Conservation (phyloP, 225 moss, liverwort and hornwort genomes). For the Pseudoscleropodium purum region DNA sequence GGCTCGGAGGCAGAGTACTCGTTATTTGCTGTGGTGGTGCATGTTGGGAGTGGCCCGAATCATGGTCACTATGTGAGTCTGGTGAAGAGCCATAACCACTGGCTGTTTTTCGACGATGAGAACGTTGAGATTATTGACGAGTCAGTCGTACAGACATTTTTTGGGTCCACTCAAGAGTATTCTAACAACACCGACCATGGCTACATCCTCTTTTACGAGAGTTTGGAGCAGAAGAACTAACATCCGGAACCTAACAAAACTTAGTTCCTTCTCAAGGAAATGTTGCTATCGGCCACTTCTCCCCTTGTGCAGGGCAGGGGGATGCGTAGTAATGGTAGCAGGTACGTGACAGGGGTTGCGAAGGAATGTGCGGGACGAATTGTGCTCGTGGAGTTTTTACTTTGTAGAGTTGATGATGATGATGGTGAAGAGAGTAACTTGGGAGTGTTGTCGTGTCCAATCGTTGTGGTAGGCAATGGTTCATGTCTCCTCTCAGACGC, state of each 20-base stretch:
- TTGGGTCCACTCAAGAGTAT: constrained; percentile 92
- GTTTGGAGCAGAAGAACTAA: constrained; percentile 85
- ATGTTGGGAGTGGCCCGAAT: constrained; percentile 96
- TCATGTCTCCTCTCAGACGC: constrained; percentile 2
- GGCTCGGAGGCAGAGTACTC: constrained; percentile 97
- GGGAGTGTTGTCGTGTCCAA: constrained; percentile 4
- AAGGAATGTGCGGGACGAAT: constrained; percentile 31
- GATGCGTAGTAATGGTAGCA: not conserved
- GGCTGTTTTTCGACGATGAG: constrained; percentile 98
- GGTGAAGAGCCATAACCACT: constrained; percentile 90
- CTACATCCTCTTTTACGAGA: constrained; percentile 95
- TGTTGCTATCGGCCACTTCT: not conserved
- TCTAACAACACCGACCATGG: constrained; percentile 96
- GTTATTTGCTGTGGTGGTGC: constrained; percentile 90
- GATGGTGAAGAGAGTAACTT: constrained; percentile 14
- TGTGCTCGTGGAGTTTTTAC: constrained; percentile 26
- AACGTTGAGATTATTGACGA: constrained; percentile 99
- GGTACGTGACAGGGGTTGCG: not conserved
- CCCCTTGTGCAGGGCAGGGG: not conserved
- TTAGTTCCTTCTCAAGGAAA: constrained; percentile 4
- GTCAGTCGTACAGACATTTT: constrained; percentile 90
- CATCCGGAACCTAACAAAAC: constrained; percentile 14
- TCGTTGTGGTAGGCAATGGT: not conserved
- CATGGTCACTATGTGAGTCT: constrained; percentile 96
- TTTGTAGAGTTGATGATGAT: constrained; percentile 23